phyloP scores from a whole-genome alignment of 177 flowering plant species.

The Tripterygium wilfordii region DNA sequence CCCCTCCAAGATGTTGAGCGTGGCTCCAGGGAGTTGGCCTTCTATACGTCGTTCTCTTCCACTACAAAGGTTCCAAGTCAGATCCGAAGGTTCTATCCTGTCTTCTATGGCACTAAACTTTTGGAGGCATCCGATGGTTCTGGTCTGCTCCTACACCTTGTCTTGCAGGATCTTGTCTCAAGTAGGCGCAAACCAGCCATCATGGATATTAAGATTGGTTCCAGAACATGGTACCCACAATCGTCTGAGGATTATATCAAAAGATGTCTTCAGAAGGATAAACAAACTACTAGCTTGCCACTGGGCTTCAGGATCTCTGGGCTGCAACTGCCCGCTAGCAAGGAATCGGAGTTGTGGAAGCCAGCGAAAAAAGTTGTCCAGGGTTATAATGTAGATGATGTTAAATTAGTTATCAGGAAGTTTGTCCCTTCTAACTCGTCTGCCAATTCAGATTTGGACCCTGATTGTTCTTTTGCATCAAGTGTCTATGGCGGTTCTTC shows the following conservation, averaged over 20 bases:
- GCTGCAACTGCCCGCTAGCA: constrained; percentile 27
- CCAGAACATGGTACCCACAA: constrained; percentile 63
- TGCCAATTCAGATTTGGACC: constrained; percentile 15
- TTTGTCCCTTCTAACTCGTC: constrained; percentile 48
- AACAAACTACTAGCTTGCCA: constrained; percentile 27
- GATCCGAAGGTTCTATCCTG: constrained; percentile 52
- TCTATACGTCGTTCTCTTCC: constrained; percentile 45
- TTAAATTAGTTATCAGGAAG: constrained; percentile 38
- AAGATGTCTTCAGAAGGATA: constrained; percentile 49
- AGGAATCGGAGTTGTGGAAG: constrained; percentile 45
- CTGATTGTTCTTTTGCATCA: constrained; percentile 47
- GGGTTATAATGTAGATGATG: constrained; percentile 26
- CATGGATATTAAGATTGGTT: constrained; percentile 66
- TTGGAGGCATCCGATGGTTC: constrained; percentile 70
- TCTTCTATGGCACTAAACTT: constrained; percentile 47
- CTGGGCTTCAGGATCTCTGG: constrained; percentile 66
- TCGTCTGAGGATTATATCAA: constrained; percentile 49
- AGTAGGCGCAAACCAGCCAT: constrained; percentile 33
- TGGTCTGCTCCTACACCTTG: constrained; percentile 51
- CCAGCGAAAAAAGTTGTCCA: constrained; percentile 34
- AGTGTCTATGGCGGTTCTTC: constrained; percentile 53
- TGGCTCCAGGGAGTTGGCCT: constrained; percentile 50
- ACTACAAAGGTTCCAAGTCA: constrained; percentile 35
- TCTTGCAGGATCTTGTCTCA: constrained; percentile 41
- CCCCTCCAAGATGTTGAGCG: constrained; percentile 59